Evolutionary conservation across 306 rosid species (phyloP).

Genomic region (Fagus sylvatica): DNA sequence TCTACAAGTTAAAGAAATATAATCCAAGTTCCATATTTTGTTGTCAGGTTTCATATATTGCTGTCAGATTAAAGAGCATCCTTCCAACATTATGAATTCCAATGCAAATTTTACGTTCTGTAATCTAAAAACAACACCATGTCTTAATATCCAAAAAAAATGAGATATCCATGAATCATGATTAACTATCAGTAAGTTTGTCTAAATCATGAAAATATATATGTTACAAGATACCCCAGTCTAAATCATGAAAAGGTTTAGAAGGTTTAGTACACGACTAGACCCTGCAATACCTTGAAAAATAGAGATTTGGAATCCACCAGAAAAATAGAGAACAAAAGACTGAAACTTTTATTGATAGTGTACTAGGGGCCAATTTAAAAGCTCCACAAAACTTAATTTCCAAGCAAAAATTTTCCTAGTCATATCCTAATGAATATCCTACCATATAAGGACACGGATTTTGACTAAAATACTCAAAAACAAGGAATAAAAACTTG

Average conservation of each 20-base stretch:
- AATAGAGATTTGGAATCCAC: too few species aligned
- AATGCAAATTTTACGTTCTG: not conserved
- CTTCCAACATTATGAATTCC: not conserved
- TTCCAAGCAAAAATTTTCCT: too few species aligned
- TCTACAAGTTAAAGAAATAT: conserved; percentile 2
- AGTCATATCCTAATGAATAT: too few species aligned
- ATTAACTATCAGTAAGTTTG: not conserved
- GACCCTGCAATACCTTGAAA: too few species aligned
- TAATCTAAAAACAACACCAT: not conserved
- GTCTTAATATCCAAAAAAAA: not conserved
- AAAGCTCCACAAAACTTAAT: too few species aligned
- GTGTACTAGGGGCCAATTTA: too few species aligned
- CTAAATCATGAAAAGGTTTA: not conserved
- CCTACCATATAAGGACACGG: too few species aligned
- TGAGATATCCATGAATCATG: not conserved
- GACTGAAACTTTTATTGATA: too few species aligned
- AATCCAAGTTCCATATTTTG: not conserved
- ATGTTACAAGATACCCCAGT: not conserved
- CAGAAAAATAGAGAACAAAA: too few species aligned
- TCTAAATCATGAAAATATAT: not conserved
- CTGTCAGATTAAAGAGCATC: not conserved
- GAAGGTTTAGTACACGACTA: too few species aligned
- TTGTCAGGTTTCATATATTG: not conserved
- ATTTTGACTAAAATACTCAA: too few species aligned
- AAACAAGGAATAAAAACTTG: too few species aligned